These are phyloP conservation scores for Hysterangium stoloniferum DNA, from an alignment of 768 basidiomycete species.

Conservation along the genomic window DNA sequence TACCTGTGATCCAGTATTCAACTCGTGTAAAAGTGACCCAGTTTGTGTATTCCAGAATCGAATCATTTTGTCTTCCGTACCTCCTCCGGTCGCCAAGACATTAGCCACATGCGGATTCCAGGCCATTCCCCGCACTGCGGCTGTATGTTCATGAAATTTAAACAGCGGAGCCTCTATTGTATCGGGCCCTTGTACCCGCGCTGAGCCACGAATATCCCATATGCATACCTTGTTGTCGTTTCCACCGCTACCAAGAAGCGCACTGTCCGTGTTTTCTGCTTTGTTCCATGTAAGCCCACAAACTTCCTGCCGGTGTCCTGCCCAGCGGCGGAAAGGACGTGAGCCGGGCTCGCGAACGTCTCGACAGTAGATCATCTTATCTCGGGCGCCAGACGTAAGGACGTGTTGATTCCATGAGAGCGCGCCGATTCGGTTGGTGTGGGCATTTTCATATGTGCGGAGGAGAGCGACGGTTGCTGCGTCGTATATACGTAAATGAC, in stretches of 20 bases:
- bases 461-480: slow-evolving; percentile 65
- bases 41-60: slow-evolving; percentile 93
- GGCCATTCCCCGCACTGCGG: slow-evolving; percentile 95
- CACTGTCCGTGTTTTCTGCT: slow-evolving; percentile 34
- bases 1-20: slow-evolving; percentile 96
- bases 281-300: slow-evolving; percentile 92
- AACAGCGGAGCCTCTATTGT: slow-evolving; percentile 64
- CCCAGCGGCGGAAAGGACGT: slow-evolving; percentile 62
- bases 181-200: slow-evolving; percentile 17
- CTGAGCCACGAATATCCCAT: slow-evolving; percentile 76
- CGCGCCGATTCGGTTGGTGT: slow-evolving; percentile 84
- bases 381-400: slow-evolving; percentile 84
- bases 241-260: slow-evolving; percentile 83
- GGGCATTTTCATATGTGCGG: slow-evolving; percentile 80
- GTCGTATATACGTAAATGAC: slow-evolving; percentile 90
- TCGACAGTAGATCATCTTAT: slow-evolving; percentile 84
- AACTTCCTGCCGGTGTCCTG: slow-evolving; percentile 86
- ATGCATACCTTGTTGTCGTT: slow-evolving; percentile 99
- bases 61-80: slow-evolving; percentile 98
- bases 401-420: slow-evolving; percentile 90
- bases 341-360: slow-evolving; percentile 73
- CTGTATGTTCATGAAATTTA: slow-evolving; percentile 95
- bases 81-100: slow-evolving; percentile 89
- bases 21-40: slow-evolving; percentile 75
- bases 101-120: slow-evolving; percentile 96